phyloP scores from a whole-genome alignment of 768 basidiomycete genomes.

The Stropharia rugosoannulata region DNA sequence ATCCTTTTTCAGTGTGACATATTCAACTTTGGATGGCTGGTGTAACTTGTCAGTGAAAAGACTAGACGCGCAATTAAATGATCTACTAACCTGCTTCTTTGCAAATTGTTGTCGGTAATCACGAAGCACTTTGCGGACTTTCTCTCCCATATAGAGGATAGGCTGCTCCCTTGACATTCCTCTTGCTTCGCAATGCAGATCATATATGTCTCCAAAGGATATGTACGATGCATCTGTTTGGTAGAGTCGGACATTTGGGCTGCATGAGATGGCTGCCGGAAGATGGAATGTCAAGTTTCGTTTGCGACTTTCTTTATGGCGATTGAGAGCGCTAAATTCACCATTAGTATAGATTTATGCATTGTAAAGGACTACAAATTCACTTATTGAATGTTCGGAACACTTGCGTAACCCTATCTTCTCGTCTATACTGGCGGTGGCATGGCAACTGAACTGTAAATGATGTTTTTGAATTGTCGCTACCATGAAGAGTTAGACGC shows the following conservation, averaged over 20 bases:
- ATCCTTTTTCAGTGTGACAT: slow-evolving; percentile 74
- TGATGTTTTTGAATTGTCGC: slow-evolving; percentile 84
- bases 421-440: slow-evolving; percentile 81
- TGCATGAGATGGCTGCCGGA: slow-evolving; percentile 83
- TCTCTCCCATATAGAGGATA: slow-evolving; percentile 81
- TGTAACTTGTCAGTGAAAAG: slow-evolving; percentile 1
- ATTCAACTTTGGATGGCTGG: slow-evolving; percentile 65
- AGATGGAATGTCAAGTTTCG: slow-evolving; percentile 91
- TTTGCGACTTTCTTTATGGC: slow-evolving; percentile 91
- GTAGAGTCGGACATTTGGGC: slow-evolving; percentile 79
- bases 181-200: slow-evolving; percentile 75
- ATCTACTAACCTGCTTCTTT: slow-evolving; percentile 40
- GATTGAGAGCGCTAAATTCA: slow-evolving; percentile 63
- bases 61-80: not conserved
- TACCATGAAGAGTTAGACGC: slow-evolving; percentile 87
- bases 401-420: slow-evolving; percentile 89
- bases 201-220: slow-evolving; percentile 91
- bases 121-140: slow-evolving; percentile 67
- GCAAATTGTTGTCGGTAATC: slow-evolving; percentile 55
- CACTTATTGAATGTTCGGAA: slow-evolving; percentile 95
- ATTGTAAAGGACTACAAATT: slow-evolving; percentile 15
- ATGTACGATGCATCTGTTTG: slow-evolving; percentile 92
- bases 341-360: not conserved
- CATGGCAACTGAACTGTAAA: slow-evolving; percentile 92
- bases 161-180: slow-evolving; percentile 88